Conservation (phyloP, 495 filamentous ascomycete species). For the Talaromyces thailandensis region DNA sequence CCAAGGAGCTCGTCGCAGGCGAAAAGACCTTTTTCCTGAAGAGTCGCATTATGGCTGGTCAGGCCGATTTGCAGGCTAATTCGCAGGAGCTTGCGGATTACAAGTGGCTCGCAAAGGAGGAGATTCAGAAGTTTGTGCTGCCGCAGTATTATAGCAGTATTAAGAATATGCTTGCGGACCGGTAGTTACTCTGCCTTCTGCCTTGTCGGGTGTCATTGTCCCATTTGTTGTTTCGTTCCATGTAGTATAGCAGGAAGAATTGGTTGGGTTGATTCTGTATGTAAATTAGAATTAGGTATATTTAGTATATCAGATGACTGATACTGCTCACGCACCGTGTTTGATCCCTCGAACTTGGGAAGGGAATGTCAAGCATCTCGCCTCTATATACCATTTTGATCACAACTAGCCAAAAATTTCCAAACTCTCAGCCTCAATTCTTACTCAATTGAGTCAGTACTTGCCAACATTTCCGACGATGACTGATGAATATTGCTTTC, state of each 20-base stretch:
- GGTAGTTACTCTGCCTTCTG: slow-evolving; percentile 36
- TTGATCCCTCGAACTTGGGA: not conserved
- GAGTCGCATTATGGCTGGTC: slow-evolving; percentile 90
- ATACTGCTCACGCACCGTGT: not conserved
- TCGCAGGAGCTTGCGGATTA: slow-evolving; percentile 67
- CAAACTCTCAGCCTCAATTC: not conserved
- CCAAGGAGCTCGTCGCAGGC: slow-evolving; percentile 31
- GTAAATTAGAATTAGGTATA: slow-evolving; percentile 2
- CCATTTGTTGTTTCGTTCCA: not conserved
- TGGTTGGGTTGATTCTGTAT: not conserved
- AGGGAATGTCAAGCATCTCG: not conserved
- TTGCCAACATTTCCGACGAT: not conserved
- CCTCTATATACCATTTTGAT: not conserved
- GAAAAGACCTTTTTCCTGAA: slow-evolving; percentile 95
- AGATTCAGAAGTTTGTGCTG: slow-evolving; percentile 57
- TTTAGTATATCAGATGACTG: not conserved
- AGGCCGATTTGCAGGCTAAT: slow-evolving; percentile 71
- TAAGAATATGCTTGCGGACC: slow-evolving; percentile 70
- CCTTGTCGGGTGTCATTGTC: not conserved
- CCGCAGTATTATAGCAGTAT: slow-evolving; percentile 62
- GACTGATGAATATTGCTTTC: not conserved
- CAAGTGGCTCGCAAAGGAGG: slow-evolving; percentile 85
- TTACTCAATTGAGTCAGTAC: not conserved
- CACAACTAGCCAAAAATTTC: not conserved
- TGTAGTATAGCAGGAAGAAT: slow-evolving; percentile 1